Base-by-base conservation (phyloP, 345 rosid species). In the Noccaea caerulescens region DNA sequence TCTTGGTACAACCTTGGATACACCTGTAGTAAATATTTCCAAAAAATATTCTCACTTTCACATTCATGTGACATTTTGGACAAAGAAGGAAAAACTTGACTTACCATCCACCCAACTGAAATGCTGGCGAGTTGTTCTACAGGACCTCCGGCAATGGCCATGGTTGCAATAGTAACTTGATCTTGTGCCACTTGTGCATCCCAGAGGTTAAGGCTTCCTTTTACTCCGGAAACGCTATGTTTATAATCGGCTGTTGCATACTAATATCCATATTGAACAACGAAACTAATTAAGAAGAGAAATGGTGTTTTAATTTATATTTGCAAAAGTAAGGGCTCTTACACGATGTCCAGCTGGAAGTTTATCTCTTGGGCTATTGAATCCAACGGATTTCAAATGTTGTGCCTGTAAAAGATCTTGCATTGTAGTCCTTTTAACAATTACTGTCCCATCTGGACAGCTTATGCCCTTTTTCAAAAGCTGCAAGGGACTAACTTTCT, bases 91-190 rank as follows among this genome's bases (percentile, higher is more conserved):
- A 45, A 56, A 27, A 54, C 5, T 59, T 7, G 53, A 47, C 70
- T 54, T 30, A 69, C 79, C 57, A 68, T 54, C 79, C 79, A 76
- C 12, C 79, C 79, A 63, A 71, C 79, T 37, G 63, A 62, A 68
- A 76, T 63, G 54, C 59, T 69, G 46, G 58, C 33, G 7, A 72
- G 56, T 6, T 44, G 9, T 43, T 63, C 59, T n/a, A 25, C 2
- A 8, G 59, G 60, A 8, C 71, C 79, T 1, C 33, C 53, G 1
- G 45, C 65, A 18, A 76, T 38, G 7, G 51, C 63, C 75, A 76
- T 54, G 43, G 34, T 34, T 61, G 75, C 69, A 39, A 63, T 7
- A 63, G 66, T 76, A 69, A 25, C 42, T 63, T 76, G 75, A 39
- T 69, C 61, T 12, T 47, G 16, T 30, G 56, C 53, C 18, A 69